Evolutionary conservation across 1,284 basidiomycete genomes (phyloP), one percentile per base, ranked within the genome.

Genomic region (Ganoderma lingzhi): DNA sequence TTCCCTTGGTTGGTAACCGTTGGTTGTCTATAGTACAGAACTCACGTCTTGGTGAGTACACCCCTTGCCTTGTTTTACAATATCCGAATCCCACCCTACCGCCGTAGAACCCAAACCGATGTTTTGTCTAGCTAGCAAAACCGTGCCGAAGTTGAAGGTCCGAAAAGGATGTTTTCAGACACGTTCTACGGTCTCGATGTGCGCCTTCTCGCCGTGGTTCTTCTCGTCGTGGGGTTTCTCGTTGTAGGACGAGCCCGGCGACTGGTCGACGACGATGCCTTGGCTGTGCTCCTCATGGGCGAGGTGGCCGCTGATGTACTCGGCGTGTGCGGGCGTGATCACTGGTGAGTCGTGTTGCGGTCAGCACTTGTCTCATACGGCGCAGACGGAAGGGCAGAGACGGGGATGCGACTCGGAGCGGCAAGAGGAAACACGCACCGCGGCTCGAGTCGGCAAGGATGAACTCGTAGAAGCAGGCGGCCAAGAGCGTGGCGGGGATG

Each of bases 401-500:
- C 2, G 45, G 45, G 8, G 0, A 19, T 1, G 19, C 17, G 45
- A 23, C 3, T n/a, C 19, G 6, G n/a, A 23, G 19, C 23, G 32
- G 9, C 39, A 41, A 35, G 15, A 6, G 28, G 39, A 1, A 37
- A 51, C 45, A 72, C 78, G 65, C 60, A 82, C 79, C 86, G 80
- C 87, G 81, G 72, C 85, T 84, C 4, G 87, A 87, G 74, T 90
- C 88, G 4, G 80, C 78, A 17, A 92, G 78, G 75, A 90, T 80
- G 15, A 85, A 70, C 71, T 90, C 87, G 70, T 92, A 90, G 39
- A 89, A 66, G 53, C 81, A 67, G 30, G 82, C 85, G 10, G 83
- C 87, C 44, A 88, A 74, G 23, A 90, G 62, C 17, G 84, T 91
- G 0, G 89, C 87, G 2, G 87, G 88, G 64, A 92, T 89, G 75